Percentiles rank a stretch among this genome's conserved stretches.
phyloP scores from a whole-genome alignment of 2,329 filamentous ascomycete species.

The Didymella keratinophila region DNA sequence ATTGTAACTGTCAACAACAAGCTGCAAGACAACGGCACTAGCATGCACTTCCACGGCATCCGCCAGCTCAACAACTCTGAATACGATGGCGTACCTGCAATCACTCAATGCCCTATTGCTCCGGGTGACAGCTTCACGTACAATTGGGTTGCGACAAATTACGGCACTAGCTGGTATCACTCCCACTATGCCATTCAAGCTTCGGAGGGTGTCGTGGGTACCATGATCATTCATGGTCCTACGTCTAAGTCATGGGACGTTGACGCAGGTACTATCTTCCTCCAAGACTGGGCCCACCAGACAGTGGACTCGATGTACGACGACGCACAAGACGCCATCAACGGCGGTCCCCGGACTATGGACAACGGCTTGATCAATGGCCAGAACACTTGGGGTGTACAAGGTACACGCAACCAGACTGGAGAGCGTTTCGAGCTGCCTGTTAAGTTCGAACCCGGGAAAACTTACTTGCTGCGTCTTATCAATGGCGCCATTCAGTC shows the following conservation, averaged over 20 bases:
- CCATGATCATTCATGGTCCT: neutral
- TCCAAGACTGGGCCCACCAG: constrained; percentile 51
- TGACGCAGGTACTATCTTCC: constrained; percentile 36
- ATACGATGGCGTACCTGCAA: neutral
- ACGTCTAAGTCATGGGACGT: neutral
- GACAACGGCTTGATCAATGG: neutral
- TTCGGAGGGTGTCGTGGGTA: neutral
- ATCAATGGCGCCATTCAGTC: constrained; percentile 41
- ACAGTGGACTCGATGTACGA: constrained; percentile 43
- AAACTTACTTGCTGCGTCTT: neutral
- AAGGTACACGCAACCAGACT: neutral
- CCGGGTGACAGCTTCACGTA: neutral
- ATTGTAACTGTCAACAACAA: neutral
- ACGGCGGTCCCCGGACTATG: neutral
- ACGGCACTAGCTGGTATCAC: neutral
- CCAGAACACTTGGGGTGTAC: neutral
- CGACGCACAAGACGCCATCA: constrained; percentile 30
- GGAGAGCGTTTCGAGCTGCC: neutral
- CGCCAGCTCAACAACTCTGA: neutral
- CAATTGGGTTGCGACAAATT: neutral
- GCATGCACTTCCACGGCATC: neutral
- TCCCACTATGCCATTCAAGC: neutral
- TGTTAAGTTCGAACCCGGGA: neutral
- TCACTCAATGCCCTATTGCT: neutral
- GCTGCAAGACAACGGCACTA: neutral